phyloP scores from a whole-genome alignment of 768 basidiomycete species.

The Pleurotus citrinopileatus region DNA sequence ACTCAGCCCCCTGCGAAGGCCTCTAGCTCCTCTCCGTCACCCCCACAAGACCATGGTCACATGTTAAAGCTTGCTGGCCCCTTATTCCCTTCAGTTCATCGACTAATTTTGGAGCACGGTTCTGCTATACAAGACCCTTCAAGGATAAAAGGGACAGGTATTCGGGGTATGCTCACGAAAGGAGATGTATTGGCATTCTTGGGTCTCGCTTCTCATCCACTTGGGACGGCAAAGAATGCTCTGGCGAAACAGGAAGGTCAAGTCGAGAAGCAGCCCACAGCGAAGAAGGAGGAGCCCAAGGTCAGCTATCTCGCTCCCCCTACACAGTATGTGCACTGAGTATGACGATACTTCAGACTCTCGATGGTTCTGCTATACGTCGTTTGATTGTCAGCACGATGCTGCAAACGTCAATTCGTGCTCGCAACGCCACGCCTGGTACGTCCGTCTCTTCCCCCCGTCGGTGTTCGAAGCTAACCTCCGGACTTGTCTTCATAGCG shows the following conservation, averaged over 20 bases:
- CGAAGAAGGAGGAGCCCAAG: slow-evolving; percentile 27
- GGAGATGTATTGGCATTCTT: slow-evolving; percentile 89
- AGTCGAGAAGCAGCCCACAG: slow-evolving; percentile 22
- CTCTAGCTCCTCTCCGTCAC: slow-evolving; percentile 20
- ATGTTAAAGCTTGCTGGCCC: slow-evolving; percentile 58
- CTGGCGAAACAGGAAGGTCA: slow-evolving; percentile 28
- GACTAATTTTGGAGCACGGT: slow-evolving; percentile 67
- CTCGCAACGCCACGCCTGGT: slow-evolving; percentile 44
- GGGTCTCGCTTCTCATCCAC: slow-evolving; percentile 77
- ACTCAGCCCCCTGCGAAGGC: slow-evolving; percentile 26
- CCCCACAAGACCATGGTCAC: slow-evolving; percentile 22
- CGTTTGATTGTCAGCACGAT: slow-evolving; percentile 61
- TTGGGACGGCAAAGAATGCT: slow-evolving; percentile 65
- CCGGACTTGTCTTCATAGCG: slow-evolving; percentile 31
- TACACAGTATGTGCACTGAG: background rate
- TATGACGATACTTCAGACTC: slow-evolving; percentile 27
- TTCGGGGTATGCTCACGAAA: slow-evolving; percentile 93
- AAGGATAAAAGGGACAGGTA: slow-evolving; percentile 82
- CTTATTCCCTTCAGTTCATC: slow-evolving; percentile 87
- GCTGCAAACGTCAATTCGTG: slow-evolving; percentile 51
- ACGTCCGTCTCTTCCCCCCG: slow-evolving; percentile 12
- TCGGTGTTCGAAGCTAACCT: slow-evolving; percentile 12
- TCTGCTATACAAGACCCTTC: slow-evolving; percentile 51
- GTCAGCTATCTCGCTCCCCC: background rate
- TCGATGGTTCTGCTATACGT: slow-evolving; percentile 66